Evolutionary conservation across 805 yeast genomes (phyloP).

Genomic region (Kodamaea sagamina): DNA sequence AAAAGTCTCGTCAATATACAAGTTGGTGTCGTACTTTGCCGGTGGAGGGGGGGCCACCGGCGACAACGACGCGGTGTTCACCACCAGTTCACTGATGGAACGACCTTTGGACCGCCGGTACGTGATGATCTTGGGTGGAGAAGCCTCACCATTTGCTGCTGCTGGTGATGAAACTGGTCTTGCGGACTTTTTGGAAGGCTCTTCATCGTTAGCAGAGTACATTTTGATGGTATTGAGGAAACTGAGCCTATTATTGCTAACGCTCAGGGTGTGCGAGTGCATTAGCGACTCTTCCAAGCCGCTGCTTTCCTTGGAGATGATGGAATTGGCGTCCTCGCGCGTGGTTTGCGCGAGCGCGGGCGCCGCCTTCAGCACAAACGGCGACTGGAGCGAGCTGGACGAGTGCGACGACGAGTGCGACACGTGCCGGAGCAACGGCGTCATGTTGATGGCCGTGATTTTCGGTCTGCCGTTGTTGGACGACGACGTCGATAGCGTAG

Average conservation of each 20-base stretch:
- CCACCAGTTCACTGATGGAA: constrained; percentile 28
- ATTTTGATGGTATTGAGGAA: constrained; percentile 14
- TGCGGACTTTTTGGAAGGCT: not conserved
- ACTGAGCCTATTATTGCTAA: constrained; percentile 8
- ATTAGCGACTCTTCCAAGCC: constrained; percentile 7
- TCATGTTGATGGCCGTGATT: constrained; percentile 1
- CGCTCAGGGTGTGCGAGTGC: constrained; percentile 2
- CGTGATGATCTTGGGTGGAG: constrained; percentile 41
- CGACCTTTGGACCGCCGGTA: constrained; percentile 37
- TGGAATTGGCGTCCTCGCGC: constrained; percentile 25
- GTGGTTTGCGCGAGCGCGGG: constrained; percentile 29
- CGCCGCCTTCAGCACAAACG: constrained; percentile 31
- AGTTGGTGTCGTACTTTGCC: constrained; percentile 37
- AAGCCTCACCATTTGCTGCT: not conserved
- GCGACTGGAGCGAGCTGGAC: constrained; percentile 33
- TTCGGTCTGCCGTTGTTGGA: constrained; percentile 8
- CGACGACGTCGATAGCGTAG: constrained; percentile 12
- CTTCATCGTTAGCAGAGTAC: constrained; percentile 9
- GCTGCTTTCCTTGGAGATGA: constrained; percentile 23
- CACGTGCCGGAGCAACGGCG: constrained; percentile 3
- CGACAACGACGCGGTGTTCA: constrained; percentile 19
- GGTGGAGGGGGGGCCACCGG: constrained; percentile 9
- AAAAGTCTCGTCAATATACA: constrained; percentile 60
- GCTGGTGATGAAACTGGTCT: constrained; percentile 7
- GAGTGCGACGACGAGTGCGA: constrained; percentile 20